A percentile compares a stretch with the other conserved stretches of the same genome.
Conservation (phyloP, 2,329 filamentous ascomycete species). For the Penicillium olsonii region DNA sequence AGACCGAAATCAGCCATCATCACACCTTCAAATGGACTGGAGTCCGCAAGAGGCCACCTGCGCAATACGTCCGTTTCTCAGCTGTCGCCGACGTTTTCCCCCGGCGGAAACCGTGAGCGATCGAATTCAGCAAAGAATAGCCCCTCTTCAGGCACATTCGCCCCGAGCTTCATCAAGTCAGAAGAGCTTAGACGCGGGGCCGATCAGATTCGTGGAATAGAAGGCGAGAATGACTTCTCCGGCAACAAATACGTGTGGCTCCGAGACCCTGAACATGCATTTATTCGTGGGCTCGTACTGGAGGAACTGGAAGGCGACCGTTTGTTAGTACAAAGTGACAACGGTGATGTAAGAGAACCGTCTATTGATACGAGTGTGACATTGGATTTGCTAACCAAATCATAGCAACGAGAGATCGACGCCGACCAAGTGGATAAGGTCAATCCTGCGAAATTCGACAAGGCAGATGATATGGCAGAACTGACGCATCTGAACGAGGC, state of each 20-base stretch:
- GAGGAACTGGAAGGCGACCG: slow-evolving; percentile 71
- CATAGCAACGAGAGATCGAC: slow-evolving; percentile 81
- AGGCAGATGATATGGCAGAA: slow-evolving; percentile 98
- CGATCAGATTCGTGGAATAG: slow-evolving; percentile 68
- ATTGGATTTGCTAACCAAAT: slow-evolving; percentile 23
- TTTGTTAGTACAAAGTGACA: slow-evolving; percentile 87
- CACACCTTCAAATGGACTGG: slow-evolving; percentile 54
- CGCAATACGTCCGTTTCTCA: slow-evolving; percentile 71
- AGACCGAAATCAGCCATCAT: slow-evolving; percentile 78
- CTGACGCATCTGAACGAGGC: slow-evolving; percentile 97
- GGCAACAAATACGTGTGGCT: slow-evolving; percentile 99
- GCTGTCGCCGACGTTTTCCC: slow-evolving; percentile 48
- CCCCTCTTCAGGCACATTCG: slow-evolving; percentile 78
- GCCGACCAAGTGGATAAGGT: slow-evolving; percentile 93
- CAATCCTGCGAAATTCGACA: slow-evolving; percentile 99
- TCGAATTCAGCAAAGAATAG: slow-evolving; percentile 67
- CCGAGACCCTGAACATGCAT: slow-evolving; percentile 80
- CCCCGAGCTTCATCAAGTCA: slow-evolving; percentile 90
- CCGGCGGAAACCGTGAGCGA: slow-evolving; percentile 45
- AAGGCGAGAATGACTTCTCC: slow-evolving; percentile 98
- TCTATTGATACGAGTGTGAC: not conserved
- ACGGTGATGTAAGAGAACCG: slow-evolving; percentile 70
- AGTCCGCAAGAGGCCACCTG: slow-evolving; percentile 56
- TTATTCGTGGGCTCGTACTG: slow-evolving; percentile 88
- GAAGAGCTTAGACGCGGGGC: slow-evolving; percentile 68